phyloP scores from a whole-genome alignment of 2,329 filamentous ascomycete species.

The Seiridium cupressi region DNA sequence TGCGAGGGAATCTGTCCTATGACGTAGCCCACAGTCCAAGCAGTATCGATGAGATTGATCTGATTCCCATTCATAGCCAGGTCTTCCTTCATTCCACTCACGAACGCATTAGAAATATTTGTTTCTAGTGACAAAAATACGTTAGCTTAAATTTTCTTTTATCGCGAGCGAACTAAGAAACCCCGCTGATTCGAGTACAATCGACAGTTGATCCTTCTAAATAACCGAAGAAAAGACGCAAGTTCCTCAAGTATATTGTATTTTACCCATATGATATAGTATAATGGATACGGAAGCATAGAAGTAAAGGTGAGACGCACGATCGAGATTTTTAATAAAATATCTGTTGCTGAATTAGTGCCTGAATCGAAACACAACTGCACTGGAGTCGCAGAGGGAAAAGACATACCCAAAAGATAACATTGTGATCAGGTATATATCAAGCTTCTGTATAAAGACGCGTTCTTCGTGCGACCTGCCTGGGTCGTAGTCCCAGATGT shows the following conservation, averaged over 20 bases:
- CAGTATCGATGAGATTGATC: slow-evolving; percentile 32
- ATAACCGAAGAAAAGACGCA: no score
- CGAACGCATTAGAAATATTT: slow-evolving; percentile 23
- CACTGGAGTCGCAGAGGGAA: no score
- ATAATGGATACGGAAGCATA: no score
- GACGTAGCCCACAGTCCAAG: slow-evolving; percentile 38
- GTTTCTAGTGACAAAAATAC: not conserved
- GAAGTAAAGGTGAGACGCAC: no score
- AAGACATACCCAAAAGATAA: slow-evolving; percentile 15
- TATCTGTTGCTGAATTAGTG: not conserved
- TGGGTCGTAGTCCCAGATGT: slow-evolving; percentile 22
- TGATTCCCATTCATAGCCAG: slow-evolving; percentile 32
- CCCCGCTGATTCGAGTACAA: no score
- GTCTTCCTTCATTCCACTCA: slow-evolving; percentile 32
- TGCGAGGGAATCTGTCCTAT: slow-evolving; percentile 35
- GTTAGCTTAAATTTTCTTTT: no score
- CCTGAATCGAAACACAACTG: no score
- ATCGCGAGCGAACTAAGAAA: no score
- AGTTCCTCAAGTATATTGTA: no score
- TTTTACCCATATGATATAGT: no score
- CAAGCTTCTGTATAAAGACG: slow-evolving; percentile 20
- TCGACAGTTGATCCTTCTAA: no score
- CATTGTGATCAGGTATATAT: slow-evolving; percentile 20
- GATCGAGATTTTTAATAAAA: slow-evolving; percentile 20
- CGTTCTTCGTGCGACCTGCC: slow-evolving; percentile 19